phyloP scores from a whole-genome alignment of 495 filamentous ascomycete species.

The Neurospora tetraspora region DNA sequence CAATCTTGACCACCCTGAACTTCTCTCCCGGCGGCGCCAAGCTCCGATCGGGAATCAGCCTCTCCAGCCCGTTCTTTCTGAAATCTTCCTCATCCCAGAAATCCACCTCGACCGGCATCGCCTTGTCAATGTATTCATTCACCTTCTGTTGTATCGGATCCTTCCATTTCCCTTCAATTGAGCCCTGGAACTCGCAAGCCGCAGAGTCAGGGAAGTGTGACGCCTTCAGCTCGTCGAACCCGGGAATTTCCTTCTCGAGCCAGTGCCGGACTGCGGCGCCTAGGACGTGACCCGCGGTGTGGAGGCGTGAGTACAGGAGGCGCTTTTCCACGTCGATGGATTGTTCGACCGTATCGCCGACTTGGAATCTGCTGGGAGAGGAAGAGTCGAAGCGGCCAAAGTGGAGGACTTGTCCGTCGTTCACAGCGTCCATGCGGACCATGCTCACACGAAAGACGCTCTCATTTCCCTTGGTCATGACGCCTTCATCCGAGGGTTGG shows the following conservation, averaged over 20 bases:
- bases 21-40: conserved; percentile 36
- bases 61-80: conserved; percentile 28
- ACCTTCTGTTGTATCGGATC: conserved; percentile 43
- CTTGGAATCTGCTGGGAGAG: conserved; percentile 15
- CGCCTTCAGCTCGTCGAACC: conserved; percentile 52
- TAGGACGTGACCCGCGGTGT: conserved; percentile 57
- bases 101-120: conserved; percentile 46
- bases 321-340: conserved; percentile 44
- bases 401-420: conserved; percentile 45
- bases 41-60: conserved; percentile 39
- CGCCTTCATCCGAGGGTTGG: conserved; percentile 51
- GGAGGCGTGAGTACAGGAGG: conserved; percentile 46
- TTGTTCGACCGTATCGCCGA: conserved; percentile 35
- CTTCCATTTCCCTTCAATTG: conserved; percentile 51
- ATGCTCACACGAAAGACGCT: conserved; percentile 37
- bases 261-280: conserved; percentile 47
- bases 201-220: conserved; percentile 53
- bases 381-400: conserved; percentile 38
- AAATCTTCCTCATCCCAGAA: conserved; percentile 52
- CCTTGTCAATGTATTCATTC: conserved; percentile 39
- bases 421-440: conserved; percentile 37
- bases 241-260: conserved; percentile 34
- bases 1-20: conserved; percentile 45
- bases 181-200: conserved; percentile 47
- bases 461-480: conserved; percentile 27